Evolutionary conservation across 768 basidiomycete species (phyloP).

Genomic region (Russula foetens): DNA sequence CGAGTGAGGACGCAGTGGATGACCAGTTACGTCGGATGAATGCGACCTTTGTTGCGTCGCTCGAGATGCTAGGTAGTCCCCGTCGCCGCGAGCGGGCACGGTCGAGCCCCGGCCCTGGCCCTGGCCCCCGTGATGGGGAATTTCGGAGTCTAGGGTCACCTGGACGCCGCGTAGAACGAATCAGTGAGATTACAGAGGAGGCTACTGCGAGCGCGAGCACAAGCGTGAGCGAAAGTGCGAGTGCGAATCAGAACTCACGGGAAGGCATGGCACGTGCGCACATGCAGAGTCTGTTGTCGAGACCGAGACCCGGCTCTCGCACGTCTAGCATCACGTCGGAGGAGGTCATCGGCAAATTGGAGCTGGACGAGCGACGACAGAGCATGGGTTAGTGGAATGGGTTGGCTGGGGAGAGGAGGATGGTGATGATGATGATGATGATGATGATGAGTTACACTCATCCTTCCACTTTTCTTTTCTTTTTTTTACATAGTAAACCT

Average conservation of each 20-base stretch:
- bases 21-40: constrained; percentile 59
- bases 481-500: not conserved
- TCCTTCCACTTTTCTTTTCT: not conserved
- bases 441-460: not conserved
- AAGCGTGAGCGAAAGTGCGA: not conserved
- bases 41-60: constrained; percentile 53
- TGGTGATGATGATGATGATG: not conserved
- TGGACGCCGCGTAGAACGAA: constrained; percentile 16
- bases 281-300: constrained; percentile 11
- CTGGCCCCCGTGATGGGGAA: constrained; percentile 5
- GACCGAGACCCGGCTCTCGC: constrained; percentile 28
- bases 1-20: constrained; percentile 59
- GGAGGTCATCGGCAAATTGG: constrained; percentile 52
- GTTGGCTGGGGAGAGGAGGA: constrained; percentile 10
- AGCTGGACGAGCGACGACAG: constrained; percentile 28
- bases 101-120: constrained; percentile 16
- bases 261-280: constrained; percentile 18
- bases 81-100: constrained; percentile 25
- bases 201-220: constrained; percentile 6
- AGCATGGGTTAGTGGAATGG: constrained; percentile 9
- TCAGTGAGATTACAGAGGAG: constrained; percentile 19
- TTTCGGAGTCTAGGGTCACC: constrained; percentile 5
- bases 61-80: constrained; percentile 45
- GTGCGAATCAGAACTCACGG: constrained; percentile 16
- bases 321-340: constrained; percentile 36